Conservation (phyloP, 129 eudicot genomes). For the Solidago caesia region DNA sequence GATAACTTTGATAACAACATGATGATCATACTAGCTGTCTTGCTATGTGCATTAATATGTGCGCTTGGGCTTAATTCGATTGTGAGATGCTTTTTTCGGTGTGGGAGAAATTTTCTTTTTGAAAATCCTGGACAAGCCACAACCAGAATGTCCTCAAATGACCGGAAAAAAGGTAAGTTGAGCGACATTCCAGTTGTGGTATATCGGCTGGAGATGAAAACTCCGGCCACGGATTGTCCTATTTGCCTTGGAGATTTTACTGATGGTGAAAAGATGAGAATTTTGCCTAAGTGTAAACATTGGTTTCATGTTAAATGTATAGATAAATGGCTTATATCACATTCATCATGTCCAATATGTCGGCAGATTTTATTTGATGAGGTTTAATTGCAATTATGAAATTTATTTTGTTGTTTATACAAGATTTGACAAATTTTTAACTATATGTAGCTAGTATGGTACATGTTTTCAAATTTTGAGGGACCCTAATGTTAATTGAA, state of each 20-base stretch:
- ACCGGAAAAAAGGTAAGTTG: conserved; percentile 44
- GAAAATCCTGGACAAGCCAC: conserved; percentile 28
- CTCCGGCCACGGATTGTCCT: conserved; percentile 62
- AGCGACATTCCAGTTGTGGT: conserved; percentile 60
- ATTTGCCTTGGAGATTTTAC: conserved; percentile 70
- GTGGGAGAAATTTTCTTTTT: conserved; percentile 22
- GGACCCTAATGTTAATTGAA: neutral
- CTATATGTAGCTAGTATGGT: neutral
- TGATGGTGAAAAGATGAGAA: conserved; percentile 64
- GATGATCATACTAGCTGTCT: conserved; percentile 69
- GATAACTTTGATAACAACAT: conserved; percentile 67
- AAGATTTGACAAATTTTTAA: conserved; percentile 7
- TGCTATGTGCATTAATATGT: conserved; percentile 69
- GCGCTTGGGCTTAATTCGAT: conserved; percentile 71
- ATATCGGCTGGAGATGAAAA: conserved; percentile 37
- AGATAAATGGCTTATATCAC: conserved; percentile 67
- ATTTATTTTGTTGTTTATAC: conserved; percentile 19
- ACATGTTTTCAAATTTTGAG: conserved; percentile 15
- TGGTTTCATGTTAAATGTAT: conserved; percentile 76
- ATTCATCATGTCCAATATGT: conserved; percentile 77
- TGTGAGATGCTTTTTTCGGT: conserved; percentile 59
- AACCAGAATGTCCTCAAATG: conserved; percentile 24
- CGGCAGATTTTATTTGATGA: conserved; percentile 48
- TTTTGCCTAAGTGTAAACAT: conserved; percentile 71
- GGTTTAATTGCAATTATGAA: conserved; percentile 21